Conservation (phyloP, 2,329 filamentous ascomycete genomes). For the Paraphaeosphaeria minitans region DNA sequence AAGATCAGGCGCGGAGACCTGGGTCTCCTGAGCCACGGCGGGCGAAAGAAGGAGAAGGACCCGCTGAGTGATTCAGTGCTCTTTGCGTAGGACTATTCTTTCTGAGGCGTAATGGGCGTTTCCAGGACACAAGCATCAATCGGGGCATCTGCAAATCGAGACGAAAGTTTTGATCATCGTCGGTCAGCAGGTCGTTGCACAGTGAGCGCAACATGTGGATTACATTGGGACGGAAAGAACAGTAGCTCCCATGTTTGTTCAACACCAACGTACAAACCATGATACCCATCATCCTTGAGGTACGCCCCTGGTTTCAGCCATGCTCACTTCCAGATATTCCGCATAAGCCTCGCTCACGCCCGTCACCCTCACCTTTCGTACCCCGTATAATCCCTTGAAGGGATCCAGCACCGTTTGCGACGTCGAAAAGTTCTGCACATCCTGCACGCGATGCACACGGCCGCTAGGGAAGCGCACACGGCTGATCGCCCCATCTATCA, state of each 20-base stretch:
- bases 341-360: conserved; percentile 50
- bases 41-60: conserved; percentile 66
- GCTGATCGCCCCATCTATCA: conserved; percentile 38
- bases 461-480: conserved; percentile 35
- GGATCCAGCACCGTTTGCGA: conserved; percentile 52
- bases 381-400: conserved; percentile 44
- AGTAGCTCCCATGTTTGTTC: neutral
- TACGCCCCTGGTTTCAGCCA: conserved; percentile 32
- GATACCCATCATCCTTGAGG: conserved; percentile 29
- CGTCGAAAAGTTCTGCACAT: conserved; percentile 40
- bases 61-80: conserved; percentile 77
- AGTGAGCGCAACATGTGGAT: neutral
- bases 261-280: conserved; percentile 14
- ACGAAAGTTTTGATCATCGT: neutral
- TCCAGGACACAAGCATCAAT: neutral
- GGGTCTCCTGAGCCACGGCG: conserved; percentile 72
- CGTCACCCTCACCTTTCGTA: conserved; percentile 43
- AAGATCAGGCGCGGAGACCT: conserved; percentile 76
- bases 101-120: conserved; percentile 5
- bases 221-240: neutral
- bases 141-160: neutral
- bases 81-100: conserved; percentile 64
- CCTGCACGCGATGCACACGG: conserved; percentile 41
- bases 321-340: conserved; percentile 37
- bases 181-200: neutral